phyloP scores from a whole-genome alignment of 108 stramenopile genomes.

The Epithemia pelagica region DNA sequence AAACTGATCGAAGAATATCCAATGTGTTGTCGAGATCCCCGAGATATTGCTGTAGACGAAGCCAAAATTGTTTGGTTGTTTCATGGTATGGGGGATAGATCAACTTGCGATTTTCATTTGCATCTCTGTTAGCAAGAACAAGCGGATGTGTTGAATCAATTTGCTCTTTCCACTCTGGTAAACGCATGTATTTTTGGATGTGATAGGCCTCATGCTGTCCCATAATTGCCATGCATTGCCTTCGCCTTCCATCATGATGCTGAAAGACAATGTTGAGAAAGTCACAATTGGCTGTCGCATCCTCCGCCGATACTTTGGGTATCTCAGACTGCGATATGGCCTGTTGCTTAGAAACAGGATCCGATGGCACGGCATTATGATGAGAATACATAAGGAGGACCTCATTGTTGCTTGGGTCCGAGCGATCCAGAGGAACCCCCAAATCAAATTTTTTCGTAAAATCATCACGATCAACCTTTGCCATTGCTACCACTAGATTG shows the following conservation, averaged over 20 bases:
- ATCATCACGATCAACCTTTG: slow-evolving; percentile 30
- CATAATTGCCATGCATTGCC: slow-evolving; percentile 45
- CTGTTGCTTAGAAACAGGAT: neutral
- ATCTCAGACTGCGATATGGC: no score
- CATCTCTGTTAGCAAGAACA: slow-evolving; percentile 42
- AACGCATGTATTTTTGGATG: slow-evolving; percentile 65
- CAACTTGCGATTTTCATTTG: slow-evolving; percentile 45
- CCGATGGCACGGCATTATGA: neutral
- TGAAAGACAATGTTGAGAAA: slow-evolving; percentile 47
- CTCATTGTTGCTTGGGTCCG: slow-evolving; percentile 1
- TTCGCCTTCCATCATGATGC: slow-evolving; percentile 13
- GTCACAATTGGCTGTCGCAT: slow-evolving; percentile 60
- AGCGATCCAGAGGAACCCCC: slow-evolving; percentile 46
- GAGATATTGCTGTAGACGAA: slow-evolving; percentile 43
- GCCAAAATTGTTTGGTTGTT: slow-evolving; percentile 29
- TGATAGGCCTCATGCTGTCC: slow-evolving; percentile 71
- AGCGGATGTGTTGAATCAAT: slow-evolving; percentile 31
- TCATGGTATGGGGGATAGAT: slow-evolving; percentile 26
- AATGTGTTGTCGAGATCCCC: slow-evolving; percentile 27
- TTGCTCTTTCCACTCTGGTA: neutral
- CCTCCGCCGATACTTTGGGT: no score
- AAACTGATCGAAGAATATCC: slow-evolving; percentile 35
- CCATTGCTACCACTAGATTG: slow-evolving; percentile 20
- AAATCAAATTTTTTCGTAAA: slow-evolving; percentile 50
- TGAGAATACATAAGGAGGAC: slow-evolving; percentile 7